phyloP scores from a whole-genome alignment of 768 basidiomycete genomes.

The Coprinopsis strossmayeri region DNA sequence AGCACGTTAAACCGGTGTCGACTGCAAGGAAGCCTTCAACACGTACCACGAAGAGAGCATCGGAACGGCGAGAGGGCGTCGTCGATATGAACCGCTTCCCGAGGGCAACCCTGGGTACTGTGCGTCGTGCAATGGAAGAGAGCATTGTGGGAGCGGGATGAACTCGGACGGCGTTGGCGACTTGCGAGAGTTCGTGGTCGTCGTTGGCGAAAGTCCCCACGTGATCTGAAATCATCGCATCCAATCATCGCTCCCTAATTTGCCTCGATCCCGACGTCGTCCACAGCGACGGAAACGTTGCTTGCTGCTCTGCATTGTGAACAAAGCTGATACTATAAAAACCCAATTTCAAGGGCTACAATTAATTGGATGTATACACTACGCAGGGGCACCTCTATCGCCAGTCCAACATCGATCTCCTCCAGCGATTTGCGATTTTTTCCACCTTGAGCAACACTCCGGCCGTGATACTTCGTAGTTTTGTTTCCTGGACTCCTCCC shows the following conservation, averaged over 20 bases:
- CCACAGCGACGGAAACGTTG: background rate
- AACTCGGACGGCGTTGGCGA: constrained; percentile 10
- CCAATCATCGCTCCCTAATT: constrained; percentile 16
- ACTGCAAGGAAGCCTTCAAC: constrained; percentile 6
- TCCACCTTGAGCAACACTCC: constrained; percentile 81
- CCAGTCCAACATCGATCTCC: constrained; percentile 22
- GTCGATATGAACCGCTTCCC: constrained; percentile 32
- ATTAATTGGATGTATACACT: too few relatives aligned
- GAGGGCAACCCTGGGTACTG: constrained; percentile 18
- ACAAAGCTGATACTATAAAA: too few relatives aligned
- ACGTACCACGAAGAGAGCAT: constrained; percentile 84
- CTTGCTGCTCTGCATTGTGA: too few relatives aligned
- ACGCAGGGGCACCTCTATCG: constrained; percentile 6
- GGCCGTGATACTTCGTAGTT: constrained; percentile 63
- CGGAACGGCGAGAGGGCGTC: constrained; percentile 51
- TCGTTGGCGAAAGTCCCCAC: constrained; percentile 12
- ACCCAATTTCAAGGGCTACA: too few relatives aligned
- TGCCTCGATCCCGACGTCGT: background rate
- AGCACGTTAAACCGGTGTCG: constrained; percentile 10
- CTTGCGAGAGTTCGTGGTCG: constrained; percentile 1
- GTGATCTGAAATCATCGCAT: background rate
- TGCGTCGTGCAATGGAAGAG: constrained; percentile 25
- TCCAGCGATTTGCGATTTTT: constrained; percentile 23
- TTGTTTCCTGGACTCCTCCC: constrained; percentile 58
- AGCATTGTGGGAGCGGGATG: constrained; percentile 22